Evolutionary conservation across 1,139 yeast genomes (phyloP), one percentile per base, ranked within the genome.

Genomic region (Debaryomycetaceae sp.): DNA sequence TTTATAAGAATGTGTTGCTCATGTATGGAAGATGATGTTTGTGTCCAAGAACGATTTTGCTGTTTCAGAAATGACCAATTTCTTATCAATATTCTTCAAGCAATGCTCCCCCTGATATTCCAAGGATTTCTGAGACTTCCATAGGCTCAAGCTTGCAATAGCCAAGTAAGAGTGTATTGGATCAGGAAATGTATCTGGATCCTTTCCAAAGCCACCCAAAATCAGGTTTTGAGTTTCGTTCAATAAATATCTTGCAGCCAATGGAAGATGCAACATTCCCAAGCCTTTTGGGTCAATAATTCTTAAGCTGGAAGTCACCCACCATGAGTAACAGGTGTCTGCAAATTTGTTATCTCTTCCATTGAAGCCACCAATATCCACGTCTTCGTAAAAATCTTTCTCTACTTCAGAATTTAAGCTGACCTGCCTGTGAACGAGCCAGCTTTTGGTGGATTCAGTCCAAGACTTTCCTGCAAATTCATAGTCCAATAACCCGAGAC

Each of bases 241-340:
- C n/a, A 86, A 52, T 17, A 92, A 62, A 52, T 74, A 89, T 3
- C 56, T 49, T 6, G 56, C 52, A 2, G 78, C 74, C 3, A 58
- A 55, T 0, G 56, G 55, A 1, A 50, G 37, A 41, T 82, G 71
- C 1, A 78, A 53, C 14, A 79, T 55, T 0, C 50, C 44, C 41
- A 55, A 50, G 29, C 49, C 51, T 4, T 43, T 45, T 1, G 41
- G 37, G 14, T 53, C 56, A 28, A 82, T 59, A 35, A 83, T 46
- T 2, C 58, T 56, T 43, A 89, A 63, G 7, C 88, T 70, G 1
- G 79, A 94, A 7, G 81, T 59, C 36, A 81, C 78, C 98, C 98
- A 92, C 75, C 91, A 92, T 6, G 87, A 78, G 59, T 92, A 92
- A 63, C 98, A 92, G 0, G 96, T 86, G 59, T 92, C 98, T 4